Evolutionary conservation across 1,284 basidiomycete species (phyloP), one percentile per base, ranked within the genome.

Genomic region (Trametes pubescens): DNA sequence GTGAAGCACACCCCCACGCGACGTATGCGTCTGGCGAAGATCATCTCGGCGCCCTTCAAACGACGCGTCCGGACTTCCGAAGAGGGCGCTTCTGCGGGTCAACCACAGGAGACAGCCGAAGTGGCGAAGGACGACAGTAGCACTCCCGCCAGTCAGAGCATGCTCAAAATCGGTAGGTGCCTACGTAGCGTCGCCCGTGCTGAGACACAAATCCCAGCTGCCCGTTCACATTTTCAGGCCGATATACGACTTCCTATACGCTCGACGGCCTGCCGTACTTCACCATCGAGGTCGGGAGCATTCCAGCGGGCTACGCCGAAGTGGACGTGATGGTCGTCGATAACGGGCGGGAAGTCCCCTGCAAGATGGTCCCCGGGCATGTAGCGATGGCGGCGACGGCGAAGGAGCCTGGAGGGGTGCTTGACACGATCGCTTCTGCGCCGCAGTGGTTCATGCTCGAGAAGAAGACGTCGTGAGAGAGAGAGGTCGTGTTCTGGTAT

Each of bases 311-410:
- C 5, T 79, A 75, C 52, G 74, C 71, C 40, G 75, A 78, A 49
- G 69, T 82, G 32, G 74, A 81, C 34, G 78, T 84, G 35, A 69
- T 59, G 16, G 56, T 84, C 10, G 66, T 76, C 35, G 81, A 82
- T 48, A 74, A 77, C 46, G 29, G 29, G 29, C 3, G 4, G 29
- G 29, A 32, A 8, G 29, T 32, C 29, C 29, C 29, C 29, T 32
- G 29, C 29, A 32, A 32, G 29, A 32, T 32, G 29, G 29, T 32
- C 29, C 4, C 29, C 4, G 29, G 29, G 29, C 29, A 32, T 8
- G 29, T 32, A 8, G 29, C 29, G 29, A 32, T 32, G 29, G 29
- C 29, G 29, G 29, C 29, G 29, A 32, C 29, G 29, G 29, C 29
- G 29, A 32, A 32, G 29, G 29, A 32, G 29, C 29, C 29, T 32